Evolutionary conservation across 176 grass and related monocot species (phyloP), one percentile per base, ranked within the genome.

Genomic region (Eleusine indica): DNA sequence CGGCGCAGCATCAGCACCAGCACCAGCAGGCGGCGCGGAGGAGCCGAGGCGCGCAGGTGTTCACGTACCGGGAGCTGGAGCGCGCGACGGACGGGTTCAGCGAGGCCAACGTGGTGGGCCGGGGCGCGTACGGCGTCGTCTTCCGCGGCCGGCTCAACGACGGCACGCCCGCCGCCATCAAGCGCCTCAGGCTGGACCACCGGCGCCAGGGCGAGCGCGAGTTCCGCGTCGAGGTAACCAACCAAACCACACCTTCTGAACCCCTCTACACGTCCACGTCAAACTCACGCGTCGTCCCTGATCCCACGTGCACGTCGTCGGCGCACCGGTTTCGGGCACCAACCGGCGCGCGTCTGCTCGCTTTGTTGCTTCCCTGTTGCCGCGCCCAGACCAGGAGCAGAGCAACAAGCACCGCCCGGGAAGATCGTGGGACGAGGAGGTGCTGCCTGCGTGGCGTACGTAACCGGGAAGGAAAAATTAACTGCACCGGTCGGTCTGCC

Each of bases 51-150:
- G 89, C 88, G 57, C 96, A 99, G 83, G 96, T 99, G 66, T 99
- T 99, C 83, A 99, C 96, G 68, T 99, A 96, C 78, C 89, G 89
- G 74, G 96, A 96, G 84, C 89, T 99, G 38, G 96, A 99, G 82
- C 44, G 85, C 85, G 93, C 96, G 16, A 99, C 96, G 40, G 84
- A 96, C 48, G 87, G 93, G 30, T 99, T 99, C 85, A 92, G 86
- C 51, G 91, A 96, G 81, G 66, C 61, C 81, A 94, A 96, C 87
- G 93, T 92, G 74, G 85, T 99, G 41, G 91, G 96, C 0, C 89
- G 77, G 11, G 91, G 96, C 22, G 89, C 80, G 0, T 86, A 68
- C 62, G 93, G 91, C 22, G 76, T 64, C 6, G 96, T 99, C 18
- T 99, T 94, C 74, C 91, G 87, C 74, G 89, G 93, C 70, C 89